Evolutionary conservation across 163 green algal species (phyloP), one percentile per base, ranked within the genome.

Genomic region (Chlorella variabilis): DNA sequence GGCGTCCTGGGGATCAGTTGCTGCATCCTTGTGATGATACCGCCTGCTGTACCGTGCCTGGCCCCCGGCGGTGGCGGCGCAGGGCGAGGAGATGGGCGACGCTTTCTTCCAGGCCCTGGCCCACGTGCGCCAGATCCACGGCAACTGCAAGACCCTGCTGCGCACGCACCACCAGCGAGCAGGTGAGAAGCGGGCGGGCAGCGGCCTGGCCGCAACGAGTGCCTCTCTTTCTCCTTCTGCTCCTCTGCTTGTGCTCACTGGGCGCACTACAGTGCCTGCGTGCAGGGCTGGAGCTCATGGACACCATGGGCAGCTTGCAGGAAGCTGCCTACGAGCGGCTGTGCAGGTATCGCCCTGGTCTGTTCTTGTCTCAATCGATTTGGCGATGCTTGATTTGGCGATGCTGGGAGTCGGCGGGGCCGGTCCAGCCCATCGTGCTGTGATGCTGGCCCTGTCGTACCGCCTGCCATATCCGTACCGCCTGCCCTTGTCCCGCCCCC

Each of bases 241-340:
- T 62, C 51, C 20, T 31, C 11, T 11, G 45, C 45, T 15, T 54
- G 45, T 54, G 45, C 45, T 54, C 45, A 54, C 45, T 54, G 45
- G n/a, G n/a, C n/a, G 45, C 33, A 25, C 62, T 8, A 29, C 11
- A 29, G 33, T 9, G 59, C 4, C n/a, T 68, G 29, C 59, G 8
- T 68, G 31, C 71, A 78, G 96, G 95, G 3, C 82, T 99, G 83
- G 96, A 99, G 90, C 92, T 99, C 20, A 98, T 99, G 95, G 96
- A 99, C 81, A 83, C 92, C 27, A 98, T 99, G 95, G 91, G 94
- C 6, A 82, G 69, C 34, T 87, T 98, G 76, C 95, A 99, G 90
- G 96, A 99, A 84, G 88, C 83, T 17, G 96, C 54, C 23, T 98
- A 98, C 86, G 95, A 99, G 89, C 84, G 91, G 54, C 91, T 98